Percentiles rank a stretch among this genome's conserved stretches.
phyloP scores from a whole-genome alignment of 2,329 filamentous ascomycete genomes.

The Dendrostoma leiphaemia region DNA sequence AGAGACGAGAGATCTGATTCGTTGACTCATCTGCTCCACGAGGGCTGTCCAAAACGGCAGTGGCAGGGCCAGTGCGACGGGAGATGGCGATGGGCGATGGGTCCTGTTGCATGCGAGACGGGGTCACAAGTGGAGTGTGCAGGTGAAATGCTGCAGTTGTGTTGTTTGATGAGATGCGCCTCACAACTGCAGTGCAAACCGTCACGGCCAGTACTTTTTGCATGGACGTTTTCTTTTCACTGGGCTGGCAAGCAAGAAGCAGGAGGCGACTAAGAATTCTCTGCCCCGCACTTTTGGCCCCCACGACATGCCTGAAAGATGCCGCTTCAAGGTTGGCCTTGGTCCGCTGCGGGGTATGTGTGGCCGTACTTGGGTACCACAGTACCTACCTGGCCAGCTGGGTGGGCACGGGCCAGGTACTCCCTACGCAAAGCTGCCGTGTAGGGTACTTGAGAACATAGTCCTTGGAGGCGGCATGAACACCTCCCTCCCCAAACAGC shows the following conservation, averaged over 20 bases:
- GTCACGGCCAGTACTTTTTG: too few relatives aligned
- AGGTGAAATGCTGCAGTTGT: not conserved
- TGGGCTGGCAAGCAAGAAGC: not conserved
- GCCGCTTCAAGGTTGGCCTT: too few relatives aligned
- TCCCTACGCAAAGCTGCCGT: too few relatives aligned
- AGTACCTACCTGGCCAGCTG: too few relatives aligned
- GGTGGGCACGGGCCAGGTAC: too few relatives aligned
- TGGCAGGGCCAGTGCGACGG: not conserved
- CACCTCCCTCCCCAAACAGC: too few relatives aligned
- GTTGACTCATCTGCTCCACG: not conserved
- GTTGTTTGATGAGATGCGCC: too few relatives aligned
- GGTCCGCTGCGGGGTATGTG: not conserved
- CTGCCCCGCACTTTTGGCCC: slow-evolving; percentile 15
- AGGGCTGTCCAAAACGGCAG: not conserved
- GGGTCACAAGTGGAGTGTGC: not conserved
- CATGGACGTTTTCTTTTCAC: not conserved
- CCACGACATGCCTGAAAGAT: slow-evolving; percentile 4
- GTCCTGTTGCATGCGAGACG: not conserved
- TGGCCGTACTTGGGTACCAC: not conserved
- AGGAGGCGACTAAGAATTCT: not conserved
- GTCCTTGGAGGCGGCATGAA: too few relatives aligned
- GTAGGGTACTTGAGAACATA: too few relatives aligned
- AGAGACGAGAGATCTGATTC: not conserved
- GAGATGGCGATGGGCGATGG: not conserved
- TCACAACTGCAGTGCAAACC: too few relatives aligned